Base-by-base conservation (phyloP, 495 filamentous ascomycete species). In the Neurospora tetraspora region DNA sequence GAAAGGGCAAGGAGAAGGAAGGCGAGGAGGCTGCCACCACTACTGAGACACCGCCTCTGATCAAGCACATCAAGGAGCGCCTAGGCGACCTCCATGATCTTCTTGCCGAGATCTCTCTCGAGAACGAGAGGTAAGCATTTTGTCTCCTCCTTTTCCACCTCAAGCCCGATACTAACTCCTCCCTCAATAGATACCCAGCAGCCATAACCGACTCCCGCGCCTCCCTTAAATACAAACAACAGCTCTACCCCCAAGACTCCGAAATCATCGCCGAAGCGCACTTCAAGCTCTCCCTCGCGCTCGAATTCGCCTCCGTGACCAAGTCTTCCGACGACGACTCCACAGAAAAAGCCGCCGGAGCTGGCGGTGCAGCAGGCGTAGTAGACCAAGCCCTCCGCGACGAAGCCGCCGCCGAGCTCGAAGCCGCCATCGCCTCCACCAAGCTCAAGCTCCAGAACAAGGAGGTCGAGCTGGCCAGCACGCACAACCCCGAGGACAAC, bases 261-360 rank as follows among this genome's bases (percentile, higher is more conserved):
- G 89, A 91, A 70, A 86, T 94, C 23, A 85, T 98, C 71, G 94
- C 94, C 39, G 96, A 99, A 85, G 95, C 93, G 43, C 93, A 98
- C 80, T 98, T 90, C 84, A 98, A 97, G 80, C 89, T 98, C 61
- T 97, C 96, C 2, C 89, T 99, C 53, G 96, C 96, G 1, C 88
- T 98, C 23, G 96, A 99, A 80, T 98, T 98, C 74, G 91, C 92
- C 14, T 93, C 93, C 1, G 88, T 93, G n/a, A 92, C 88, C 39
- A 87, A 89, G 45, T 85, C 86, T 16, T 81, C 85, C 37, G 87
- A 88, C 42, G 85, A 87, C 39, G 80, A 82, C 34, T 80, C 75
- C 16, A 77, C 82, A 11, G 75, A 86, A 36, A 83, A 85, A 42
- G 71, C 76, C 12, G 71, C 76, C 12, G 77, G 74, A 38, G 74